A percentile compares a stretch with the other conserved stretches of the same genome.
Evolutionary conservation across 164 flowering plant species (phyloP).

Genomic region (Protea cynaroides): DNA sequence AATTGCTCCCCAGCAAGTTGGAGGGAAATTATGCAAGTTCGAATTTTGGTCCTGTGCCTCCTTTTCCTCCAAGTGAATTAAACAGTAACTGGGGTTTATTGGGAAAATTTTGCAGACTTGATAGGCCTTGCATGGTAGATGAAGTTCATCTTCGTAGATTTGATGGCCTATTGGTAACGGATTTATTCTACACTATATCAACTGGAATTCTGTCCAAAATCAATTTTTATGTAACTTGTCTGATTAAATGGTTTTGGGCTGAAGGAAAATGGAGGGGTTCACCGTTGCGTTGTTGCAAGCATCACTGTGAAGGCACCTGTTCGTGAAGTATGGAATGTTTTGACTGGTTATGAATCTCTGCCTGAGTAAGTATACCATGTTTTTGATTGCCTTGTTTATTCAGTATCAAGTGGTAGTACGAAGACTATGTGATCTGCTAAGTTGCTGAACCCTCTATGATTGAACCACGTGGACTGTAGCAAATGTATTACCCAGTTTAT

Average conservation of each 20-base stretch:
- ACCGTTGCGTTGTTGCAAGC: conserved; percentile 90
- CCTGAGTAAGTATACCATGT: conserved; percentile 64
- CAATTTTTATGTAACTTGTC: conserved; percentile 13
- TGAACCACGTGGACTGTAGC: too few species aligned
- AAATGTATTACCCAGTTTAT: too few species aligned
- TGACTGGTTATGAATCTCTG: conserved; percentile 87
- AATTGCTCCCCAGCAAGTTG: conserved; percentile 22
- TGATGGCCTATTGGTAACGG: conserved; percentile 87
- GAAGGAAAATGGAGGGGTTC: conserved; percentile 98
- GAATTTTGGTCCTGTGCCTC: conserved; percentile 29
- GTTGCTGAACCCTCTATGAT: too few species aligned
- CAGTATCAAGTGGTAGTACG: too few species aligned
- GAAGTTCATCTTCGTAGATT: conserved; percentile 97
- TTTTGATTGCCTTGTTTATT: too few species aligned
- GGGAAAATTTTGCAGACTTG: conserved; percentile 76
- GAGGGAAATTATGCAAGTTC: conserved; percentile 33
- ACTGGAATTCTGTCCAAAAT: conserved; percentile 10
- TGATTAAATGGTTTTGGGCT: conserved; percentile 30
- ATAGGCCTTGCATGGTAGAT: conserved; percentile 77
- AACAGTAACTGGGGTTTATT: conserved; percentile 70
- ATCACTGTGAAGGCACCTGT: conserved; percentile 93
- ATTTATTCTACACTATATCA: conserved; percentile 16
- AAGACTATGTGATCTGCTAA: too few species aligned
- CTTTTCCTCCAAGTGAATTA: conserved; percentile 34
- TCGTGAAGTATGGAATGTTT: conserved; percentile 86